Evolutionary conservation across 2,329 filamentous ascomycete genomes (phyloP).

Genomic region (Graphilbum sp.): DNA sequence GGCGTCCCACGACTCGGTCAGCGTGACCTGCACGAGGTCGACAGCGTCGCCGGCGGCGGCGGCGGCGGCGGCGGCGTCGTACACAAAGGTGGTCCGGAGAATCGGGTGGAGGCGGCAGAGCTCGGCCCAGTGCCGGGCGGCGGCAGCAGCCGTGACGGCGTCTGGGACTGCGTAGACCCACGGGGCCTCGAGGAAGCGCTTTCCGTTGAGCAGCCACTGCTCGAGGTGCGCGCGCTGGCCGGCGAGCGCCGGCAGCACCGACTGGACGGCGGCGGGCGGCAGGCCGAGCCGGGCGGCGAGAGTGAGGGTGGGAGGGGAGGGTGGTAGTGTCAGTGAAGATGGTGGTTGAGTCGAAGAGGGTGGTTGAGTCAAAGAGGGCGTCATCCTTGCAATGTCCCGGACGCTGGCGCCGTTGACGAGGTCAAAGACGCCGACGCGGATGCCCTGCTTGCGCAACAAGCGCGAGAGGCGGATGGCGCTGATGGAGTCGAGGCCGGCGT

Average conservation of each 20-base stretch:
- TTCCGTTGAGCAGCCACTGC: slow-evolving; percentile 12
- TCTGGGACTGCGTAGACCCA: slow-evolving; percentile 12
- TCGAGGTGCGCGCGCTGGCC: slow-evolving; percentile 10
- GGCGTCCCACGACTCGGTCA: neutral
- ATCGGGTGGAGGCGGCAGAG: neutral
- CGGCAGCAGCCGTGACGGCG: slow-evolving; percentile 1
- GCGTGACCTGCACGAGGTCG: slow-evolving; percentile 1
- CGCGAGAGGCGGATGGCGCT: slow-evolving; percentile 11
- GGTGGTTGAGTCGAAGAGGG: too few species aligned
- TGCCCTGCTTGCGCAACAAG: slow-evolving; percentile 8
- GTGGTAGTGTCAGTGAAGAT: too few species aligned
- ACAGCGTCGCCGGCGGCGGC: too few species aligned
- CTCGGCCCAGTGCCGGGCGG: neutral
- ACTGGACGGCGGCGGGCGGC: slow-evolving; percentile 3
- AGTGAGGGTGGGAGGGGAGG: neutral
- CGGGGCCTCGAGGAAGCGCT: slow-evolving; percentile 13
- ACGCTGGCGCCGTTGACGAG: slow-evolving; percentile 11
- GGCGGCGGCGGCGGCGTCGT: too few species aligned
- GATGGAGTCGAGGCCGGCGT: slow-evolving; percentile 12
- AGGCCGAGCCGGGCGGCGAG: neutral
- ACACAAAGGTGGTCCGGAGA: neutral
- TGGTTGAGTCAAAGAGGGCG: too few species aligned
- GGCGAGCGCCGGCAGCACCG: slow-evolving; percentile 8
- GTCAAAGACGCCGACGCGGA: slow-evolving; percentile 10
- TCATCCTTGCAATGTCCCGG: slow-evolving; percentile 4